Evolutionary conservation across 352 stramenopile species (phyloP).

Genomic region (Stephanocyclus meneghinianus): DNA sequence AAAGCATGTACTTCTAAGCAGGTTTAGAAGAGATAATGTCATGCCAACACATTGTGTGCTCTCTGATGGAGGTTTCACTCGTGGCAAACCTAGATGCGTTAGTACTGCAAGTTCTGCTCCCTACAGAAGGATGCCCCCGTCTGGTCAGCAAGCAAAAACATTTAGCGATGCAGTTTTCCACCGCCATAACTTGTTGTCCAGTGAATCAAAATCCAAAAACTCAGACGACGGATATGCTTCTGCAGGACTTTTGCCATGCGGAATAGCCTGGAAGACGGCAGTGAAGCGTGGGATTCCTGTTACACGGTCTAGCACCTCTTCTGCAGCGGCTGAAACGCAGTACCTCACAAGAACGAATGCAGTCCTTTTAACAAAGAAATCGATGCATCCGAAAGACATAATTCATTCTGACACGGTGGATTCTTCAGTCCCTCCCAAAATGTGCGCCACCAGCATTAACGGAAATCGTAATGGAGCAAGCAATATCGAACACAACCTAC

Average conservation of each 20-base stretch:
- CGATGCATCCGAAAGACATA: neutral
- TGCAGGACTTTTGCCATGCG: slow-evolving; percentile 54
- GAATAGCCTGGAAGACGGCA: slow-evolving; percentile 71
- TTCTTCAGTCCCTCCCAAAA: neutral
- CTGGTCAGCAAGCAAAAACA: slow-evolving; percentile 37
- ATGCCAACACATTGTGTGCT: slow-evolving; percentile 59
- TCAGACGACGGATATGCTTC: slow-evolving; percentile 16
- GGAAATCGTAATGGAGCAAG: slow-evolving; percentile 9
- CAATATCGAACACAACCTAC: neutral
- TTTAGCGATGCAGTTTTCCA: slow-evolving; percentile 74
- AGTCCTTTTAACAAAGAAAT: slow-evolving; percentile 37
- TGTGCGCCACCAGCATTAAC: neutral
- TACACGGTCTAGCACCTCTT: slow-evolving; percentile 28
- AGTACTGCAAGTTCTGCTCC: slow-evolving; percentile 2
- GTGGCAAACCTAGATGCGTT: slow-evolving; percentile 32
- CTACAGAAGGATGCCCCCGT: slow-evolving; percentile 16
- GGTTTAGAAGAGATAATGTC: slow-evolving; percentile 64
- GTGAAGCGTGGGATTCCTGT: slow-evolving; percentile 61
- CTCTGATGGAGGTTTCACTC: slow-evolving; percentile 56
- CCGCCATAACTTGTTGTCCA: slow-evolving; percentile 34
- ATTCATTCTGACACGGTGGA: neutral
- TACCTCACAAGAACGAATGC: slow-evolving; percentile 44
- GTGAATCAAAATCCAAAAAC: slow-evolving; percentile 32
- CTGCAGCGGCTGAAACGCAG: slow-evolving; percentile 26
- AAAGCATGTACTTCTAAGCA: slow-evolving; percentile 69